Conservation (phyloP, 805 yeast species). For the Lachancea dasiensis region DNA sequence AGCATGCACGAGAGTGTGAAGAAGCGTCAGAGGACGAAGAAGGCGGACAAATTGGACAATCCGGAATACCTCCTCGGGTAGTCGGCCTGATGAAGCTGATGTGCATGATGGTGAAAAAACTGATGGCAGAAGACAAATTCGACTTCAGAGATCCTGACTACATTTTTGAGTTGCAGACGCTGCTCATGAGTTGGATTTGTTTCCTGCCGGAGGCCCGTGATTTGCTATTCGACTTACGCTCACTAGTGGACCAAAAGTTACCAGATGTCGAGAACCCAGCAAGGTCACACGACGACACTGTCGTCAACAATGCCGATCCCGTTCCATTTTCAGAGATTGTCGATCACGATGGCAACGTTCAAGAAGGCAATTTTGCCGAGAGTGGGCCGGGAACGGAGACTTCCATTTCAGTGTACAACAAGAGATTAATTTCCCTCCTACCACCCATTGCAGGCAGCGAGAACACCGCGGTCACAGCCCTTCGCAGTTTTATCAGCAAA, state of each 20-base stretch:
- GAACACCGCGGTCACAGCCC: constrained; percentile 22
- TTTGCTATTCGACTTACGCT: constrained; percentile 41
- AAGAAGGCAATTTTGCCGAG: background rate
- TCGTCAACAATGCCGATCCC: background rate
- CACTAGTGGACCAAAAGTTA: constrained; percentile 10
- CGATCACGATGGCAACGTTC: too few relatives aligned
- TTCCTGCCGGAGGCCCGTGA: constrained; percentile 56
- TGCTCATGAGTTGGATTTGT: constrained; percentile 62
- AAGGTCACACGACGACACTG: background rate
- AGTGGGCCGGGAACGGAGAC: background rate
- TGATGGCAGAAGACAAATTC: constrained; percentile 42
- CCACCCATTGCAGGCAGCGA: constrained; percentile 24
- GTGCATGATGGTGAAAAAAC: constrained; percentile 56
- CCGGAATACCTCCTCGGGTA: constrained; percentile 31
- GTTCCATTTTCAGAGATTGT: too few relatives aligned
- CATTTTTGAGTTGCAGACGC: constrained; percentile 51
- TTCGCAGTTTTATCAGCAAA: constrained; percentile 22
- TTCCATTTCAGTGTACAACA: constrained; percentile 14
- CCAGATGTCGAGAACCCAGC: too few relatives aligned
- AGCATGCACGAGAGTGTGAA: constrained; percentile 20
- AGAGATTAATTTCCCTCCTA: constrained; percentile 18
- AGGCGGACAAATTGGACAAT: constrained; percentile 16
- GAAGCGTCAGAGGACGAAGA: constrained; percentile 10
- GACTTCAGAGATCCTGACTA: constrained; percentile 46
- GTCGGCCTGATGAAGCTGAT: constrained; percentile 45